Evolutionary conservation across 176 grass and related monocot species (phyloP).

Genomic region (Elymus sibiricus): DNA sequence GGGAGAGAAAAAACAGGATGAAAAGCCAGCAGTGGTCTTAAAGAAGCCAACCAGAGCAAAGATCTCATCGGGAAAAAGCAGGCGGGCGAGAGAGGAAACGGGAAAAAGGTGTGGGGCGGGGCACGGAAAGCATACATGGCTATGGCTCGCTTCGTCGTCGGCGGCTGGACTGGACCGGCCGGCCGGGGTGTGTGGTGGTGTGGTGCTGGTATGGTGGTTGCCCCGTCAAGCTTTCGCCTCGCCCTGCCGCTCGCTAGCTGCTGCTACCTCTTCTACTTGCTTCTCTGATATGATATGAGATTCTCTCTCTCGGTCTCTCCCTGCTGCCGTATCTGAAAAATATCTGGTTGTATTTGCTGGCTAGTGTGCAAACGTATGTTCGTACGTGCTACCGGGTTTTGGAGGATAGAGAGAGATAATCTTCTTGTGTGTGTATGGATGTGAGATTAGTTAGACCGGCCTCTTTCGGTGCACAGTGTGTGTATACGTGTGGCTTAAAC

Average conservation of each 20-base stretch:
- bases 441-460: background rate
- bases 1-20: slow-evolving; percentile 25
- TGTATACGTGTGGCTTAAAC: slow-evolving; percentile 6
- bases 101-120: background rate
- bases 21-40: slow-evolving; percentile 45
- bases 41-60: slow-evolving; percentile 58
- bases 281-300: background rate
- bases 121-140: slow-evolving; percentile 16
- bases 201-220: slow-evolving; percentile 18
- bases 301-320: background rate
- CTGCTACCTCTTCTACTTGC: background rate
- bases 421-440: background rate
- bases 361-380: background rate
- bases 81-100: background rate
- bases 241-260: background rate
- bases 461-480: background rate
- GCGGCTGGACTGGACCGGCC: background rate
- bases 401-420: background rate
- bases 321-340: slow-evolving; percentile 26
- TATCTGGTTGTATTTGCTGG: slow-evolving; percentile 23
- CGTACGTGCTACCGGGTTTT: background rate
- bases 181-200: background rate
- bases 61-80: slow-evolving; percentile 28
- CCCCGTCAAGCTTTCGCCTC: slow-evolving; percentile 35
- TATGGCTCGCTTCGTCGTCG: background rate